These are phyloP conservation scores for Coelastrella sp. DNA, from an alignment of 139 green algal genomes.

Conservation along the genomic window DNA sequence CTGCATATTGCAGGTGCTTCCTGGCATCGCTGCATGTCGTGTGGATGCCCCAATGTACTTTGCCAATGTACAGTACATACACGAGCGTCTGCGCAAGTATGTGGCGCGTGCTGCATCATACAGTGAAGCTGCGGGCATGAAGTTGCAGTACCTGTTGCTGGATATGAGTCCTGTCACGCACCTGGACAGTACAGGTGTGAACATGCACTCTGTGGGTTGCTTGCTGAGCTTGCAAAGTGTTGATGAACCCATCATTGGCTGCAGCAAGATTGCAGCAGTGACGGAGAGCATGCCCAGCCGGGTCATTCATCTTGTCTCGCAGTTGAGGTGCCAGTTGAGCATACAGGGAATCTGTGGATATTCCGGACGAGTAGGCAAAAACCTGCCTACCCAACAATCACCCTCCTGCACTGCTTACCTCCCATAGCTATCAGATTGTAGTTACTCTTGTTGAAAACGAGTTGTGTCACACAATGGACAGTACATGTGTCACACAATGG, in stretches of 20 bases:
- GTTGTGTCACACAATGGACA: no score
- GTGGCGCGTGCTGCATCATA: slow-evolving; percentile 18
- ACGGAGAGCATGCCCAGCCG: no score
- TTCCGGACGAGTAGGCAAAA: no score
- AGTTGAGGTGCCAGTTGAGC: no score
- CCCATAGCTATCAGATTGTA: no score
- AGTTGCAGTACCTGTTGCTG: slow-evolving; percentile 72
- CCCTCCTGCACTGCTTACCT: no score
- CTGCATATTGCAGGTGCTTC: slow-evolving; percentile 36
- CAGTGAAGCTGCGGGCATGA: slow-evolving; percentile 12
- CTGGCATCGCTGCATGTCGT: slow-evolving; percentile 37
- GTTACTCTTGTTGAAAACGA: no score
- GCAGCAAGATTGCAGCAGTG: no score
- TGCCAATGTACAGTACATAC: slow-evolving; percentile 79
- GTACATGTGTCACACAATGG: no score
- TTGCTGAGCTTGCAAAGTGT: not conserved
- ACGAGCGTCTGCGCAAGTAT: slow-evolving; percentile 58
- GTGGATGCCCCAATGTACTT: slow-evolving; percentile 66
- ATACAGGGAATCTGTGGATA: no score
- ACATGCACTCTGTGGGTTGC: not conserved
- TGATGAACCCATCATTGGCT: not conserved
- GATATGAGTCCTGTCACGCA: slow-evolving; percentile 85
- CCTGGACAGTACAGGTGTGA: slow-evolving; percentile 77
- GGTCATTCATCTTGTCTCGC: no score
- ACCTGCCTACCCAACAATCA: no score